Percentiles rank a stretch among this genome's conserved stretches.
These are phyloP conservation scores for Sporothrix schenckii DNA, from an alignment of 2,329 filamentous ascomycete genomes.

Conservation along the genomic window DNA sequence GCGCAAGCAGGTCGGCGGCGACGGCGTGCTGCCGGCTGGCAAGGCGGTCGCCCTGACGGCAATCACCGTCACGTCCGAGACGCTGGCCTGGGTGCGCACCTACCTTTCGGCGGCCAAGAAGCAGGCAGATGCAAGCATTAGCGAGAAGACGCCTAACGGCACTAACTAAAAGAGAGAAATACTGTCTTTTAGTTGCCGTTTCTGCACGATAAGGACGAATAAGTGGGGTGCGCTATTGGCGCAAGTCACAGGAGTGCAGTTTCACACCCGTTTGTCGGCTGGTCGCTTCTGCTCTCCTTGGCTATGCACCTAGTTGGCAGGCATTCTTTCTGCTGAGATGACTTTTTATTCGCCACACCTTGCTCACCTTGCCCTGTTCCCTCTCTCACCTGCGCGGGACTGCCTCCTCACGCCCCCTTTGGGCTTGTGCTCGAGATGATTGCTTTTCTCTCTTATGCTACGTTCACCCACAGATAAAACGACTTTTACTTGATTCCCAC, in stretches of 20 bases:
- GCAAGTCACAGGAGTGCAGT: neutral
- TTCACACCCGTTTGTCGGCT: no score
- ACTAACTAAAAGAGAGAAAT: slow-evolving; percentile 21
- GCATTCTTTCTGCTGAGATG: neutral
- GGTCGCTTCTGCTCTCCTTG: neutral
- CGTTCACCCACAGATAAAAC: neutral
- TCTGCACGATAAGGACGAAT: neutral
- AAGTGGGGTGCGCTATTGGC: neutral
- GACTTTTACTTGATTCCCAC: slow-evolving; percentile 29
- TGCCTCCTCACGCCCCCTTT: neutral
- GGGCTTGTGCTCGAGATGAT: no score
- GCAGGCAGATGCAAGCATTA: slow-evolving; percentile 47
- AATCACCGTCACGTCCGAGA: slow-evolving; percentile 67
- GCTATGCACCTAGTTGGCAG: no score
- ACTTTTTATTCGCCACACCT: slow-evolving; percentile 13
- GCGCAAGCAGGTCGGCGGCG: slow-evolving; percentile 65
- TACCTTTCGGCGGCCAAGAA: slow-evolving; percentile 65
- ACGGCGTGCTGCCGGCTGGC: slow-evolving; percentile 66
- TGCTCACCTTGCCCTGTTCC: neutral
- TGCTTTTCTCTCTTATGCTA: neutral
- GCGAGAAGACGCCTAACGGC: slow-evolving; percentile 53
- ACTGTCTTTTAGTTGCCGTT: neutral
- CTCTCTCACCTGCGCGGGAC: neutral
- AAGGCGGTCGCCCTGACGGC: slow-evolving; percentile 71
- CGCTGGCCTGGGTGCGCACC: slow-evolving; percentile 62